Percentiles rank a stretch among this genome's conserved stretches.
Conservation (phyloP, 2,329 filamentous ascomycete species). For the Neurospora sp. region DNA sequence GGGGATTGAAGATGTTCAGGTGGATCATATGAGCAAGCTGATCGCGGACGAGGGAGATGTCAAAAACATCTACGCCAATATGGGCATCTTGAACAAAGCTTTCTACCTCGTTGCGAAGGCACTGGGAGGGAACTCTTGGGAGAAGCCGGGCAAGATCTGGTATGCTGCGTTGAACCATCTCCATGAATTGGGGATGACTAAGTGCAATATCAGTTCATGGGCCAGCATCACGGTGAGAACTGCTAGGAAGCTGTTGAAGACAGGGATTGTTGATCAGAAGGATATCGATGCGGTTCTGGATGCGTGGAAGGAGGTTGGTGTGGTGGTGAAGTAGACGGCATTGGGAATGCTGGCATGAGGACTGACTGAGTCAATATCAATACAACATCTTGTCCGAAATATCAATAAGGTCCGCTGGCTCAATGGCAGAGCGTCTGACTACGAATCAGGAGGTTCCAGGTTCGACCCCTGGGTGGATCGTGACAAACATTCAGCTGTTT, state of each 20-base stretch:
- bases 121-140: not conserved
- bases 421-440: not conserved
- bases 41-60: not conserved
- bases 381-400: accelerated
- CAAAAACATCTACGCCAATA: not conserved
- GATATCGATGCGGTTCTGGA: not conserved
- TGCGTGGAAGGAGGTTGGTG: not conserved
- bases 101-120: not conserved
- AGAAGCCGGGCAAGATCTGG: not conserved
- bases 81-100: not conserved
- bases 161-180: not conserved
- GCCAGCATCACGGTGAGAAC: not conserved
- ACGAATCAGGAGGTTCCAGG: not conserved
- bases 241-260: not conserved
- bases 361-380: not conserved
- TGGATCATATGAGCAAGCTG: not conserved
- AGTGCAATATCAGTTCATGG: not conserved
- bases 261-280: not conserved
- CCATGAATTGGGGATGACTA: not conserved
- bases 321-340: not conserved
- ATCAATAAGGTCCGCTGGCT: not conserved
- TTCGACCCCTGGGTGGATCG: not conserved
- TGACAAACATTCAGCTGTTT: not conserved
- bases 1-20: not conserved
- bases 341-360: not conserved